Percentiles rank a stretch among this genome's conserved stretches.
Evolutionary conservation across 2,329 filamentous ascomycete species (phyloP).

Genomic region (Hypoxylon sp.): DNA sequence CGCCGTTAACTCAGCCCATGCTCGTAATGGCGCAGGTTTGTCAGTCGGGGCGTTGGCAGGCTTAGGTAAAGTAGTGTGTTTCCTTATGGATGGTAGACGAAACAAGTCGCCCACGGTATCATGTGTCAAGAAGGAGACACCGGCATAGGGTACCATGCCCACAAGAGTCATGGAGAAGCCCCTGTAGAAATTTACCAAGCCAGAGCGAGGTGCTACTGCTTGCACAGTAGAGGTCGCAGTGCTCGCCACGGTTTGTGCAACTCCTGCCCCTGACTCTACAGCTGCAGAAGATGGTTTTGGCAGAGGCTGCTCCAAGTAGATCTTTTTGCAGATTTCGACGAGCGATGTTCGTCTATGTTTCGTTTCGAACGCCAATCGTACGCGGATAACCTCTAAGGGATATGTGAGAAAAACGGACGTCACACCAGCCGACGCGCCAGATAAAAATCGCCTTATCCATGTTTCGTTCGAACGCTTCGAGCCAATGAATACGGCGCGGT

Average conservation of each 20-base stretch:
- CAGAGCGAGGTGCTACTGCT: constrained; percentile 67
- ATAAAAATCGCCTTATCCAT: constrained; percentile 75
- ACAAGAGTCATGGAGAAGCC: constrained; percentile 90
- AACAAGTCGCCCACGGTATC: constrained; percentile 88
- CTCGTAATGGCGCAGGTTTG: constrained; percentile 77
- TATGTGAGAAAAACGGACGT: constrained; percentile 97
- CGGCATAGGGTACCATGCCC: constrained; percentile 97
- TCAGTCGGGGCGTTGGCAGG: constrained; percentile 61
- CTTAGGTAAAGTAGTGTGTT: constrained; percentile 78
- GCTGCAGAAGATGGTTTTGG: constrained; percentile 49
- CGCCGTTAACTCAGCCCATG: constrained; percentile 85
- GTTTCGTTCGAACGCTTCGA: constrained; percentile 75
- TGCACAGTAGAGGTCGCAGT: constrained; percentile 57
- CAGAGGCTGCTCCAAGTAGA: constrained; percentile 78
- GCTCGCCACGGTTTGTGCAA: constrained; percentile 50
- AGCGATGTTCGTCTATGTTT: constrained; percentile 77
- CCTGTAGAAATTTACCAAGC: constrained; percentile 90
- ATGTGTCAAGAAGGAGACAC: constrained; percentile 94
- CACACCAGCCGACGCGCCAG: constrained; percentile 80
- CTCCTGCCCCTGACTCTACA: constrained; percentile 40
- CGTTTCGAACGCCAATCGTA: constrained; percentile 94
- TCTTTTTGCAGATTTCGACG: constrained; percentile 79
- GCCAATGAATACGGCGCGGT: constrained; percentile 80
- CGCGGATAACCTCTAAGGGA: constrained; percentile 89
- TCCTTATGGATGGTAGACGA: constrained; percentile 70